Base-by-base conservation (phyloP, 2,329 filamentous ascomycete species). In the Ilyonectria sp. region DNA sequence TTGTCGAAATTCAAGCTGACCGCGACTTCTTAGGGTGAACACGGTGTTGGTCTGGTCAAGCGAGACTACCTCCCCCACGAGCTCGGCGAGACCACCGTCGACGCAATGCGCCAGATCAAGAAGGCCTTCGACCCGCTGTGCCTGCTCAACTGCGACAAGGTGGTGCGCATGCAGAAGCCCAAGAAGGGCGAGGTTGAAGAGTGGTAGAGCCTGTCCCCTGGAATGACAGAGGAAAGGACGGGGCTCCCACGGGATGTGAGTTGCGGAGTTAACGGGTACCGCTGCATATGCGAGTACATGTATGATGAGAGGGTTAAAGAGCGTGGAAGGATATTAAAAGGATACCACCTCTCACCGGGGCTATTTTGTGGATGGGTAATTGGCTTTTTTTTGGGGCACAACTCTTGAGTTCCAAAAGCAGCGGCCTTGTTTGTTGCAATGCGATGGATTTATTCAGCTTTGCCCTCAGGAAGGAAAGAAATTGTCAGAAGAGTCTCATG, bases 91-190 rank as follows among this genome's bases (percentile, higher is more conserved):
- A 85, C 82, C 13, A 94, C 93, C 0, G 93, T 97, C 9, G 92
- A 95, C 81, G 86, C 92, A 23, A 97, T 97, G 93, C 88, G 93
- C 81, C 93, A 93, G 91, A 90, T 95, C 79, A 96, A 96, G 84
- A 86, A 90, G 74, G 92, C 93, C 0, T 92, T 94, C 70, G 94
- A 96, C 79, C 93, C 93, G 3, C 82, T 94, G 35, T 91, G 87
- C 72, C 80, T 93, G 60, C 84, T 92, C 59, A 93, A 93, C 81
- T 90, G 87, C 73, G 91, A 92, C 82, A 93, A 93, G 82, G 86
- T 93, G 23, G 81, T 93, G 13, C 86, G 91, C 63, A 84, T 92
- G 74, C 84, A 92, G 80, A 76, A 78, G 71, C 81, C 82, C 6
- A 80, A 79, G 74, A 78, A 74, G 55, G 81, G 83, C 40, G 81